Evolutionary conservation across 768 basidiomycete species (phyloP).

Genomic region (Boletus patriciae): DNA sequence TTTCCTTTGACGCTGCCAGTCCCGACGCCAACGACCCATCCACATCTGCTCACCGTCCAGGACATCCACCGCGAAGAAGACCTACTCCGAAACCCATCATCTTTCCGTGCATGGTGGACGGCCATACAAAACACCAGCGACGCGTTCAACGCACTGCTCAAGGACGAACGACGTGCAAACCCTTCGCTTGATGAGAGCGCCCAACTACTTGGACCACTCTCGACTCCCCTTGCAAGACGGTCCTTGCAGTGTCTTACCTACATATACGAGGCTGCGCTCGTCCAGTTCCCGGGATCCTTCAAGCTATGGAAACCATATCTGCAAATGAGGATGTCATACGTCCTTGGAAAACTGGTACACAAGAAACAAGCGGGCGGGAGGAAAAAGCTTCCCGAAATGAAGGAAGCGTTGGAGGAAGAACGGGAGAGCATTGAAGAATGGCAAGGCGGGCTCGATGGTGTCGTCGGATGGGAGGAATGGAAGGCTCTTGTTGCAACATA

Average conservation of each 20-base stretch:
- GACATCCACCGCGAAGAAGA: constrained; percentile 94
- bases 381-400: constrained; percentile 92
- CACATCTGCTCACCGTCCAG: constrained; percentile 67
- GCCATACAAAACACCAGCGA: constrained; percentile 79
- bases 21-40: constrained; percentile 77
- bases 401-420: constrained; percentile 85
- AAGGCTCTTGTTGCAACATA: constrained; percentile 81
- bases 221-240: constrained; percentile 67
- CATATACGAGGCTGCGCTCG: constrained; percentile 91
- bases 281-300: constrained; percentile 85
- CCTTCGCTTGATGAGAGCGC: constrained; percentile 51
- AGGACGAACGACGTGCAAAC: constrained; percentile 48
- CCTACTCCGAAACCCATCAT: constrained; percentile 84
- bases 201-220: constrained; percentile 74
- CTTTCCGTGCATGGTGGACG: constrained; percentile 91
- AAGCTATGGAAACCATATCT: constrained; percentile 97
- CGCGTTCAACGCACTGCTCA: constrained; percentile 54
- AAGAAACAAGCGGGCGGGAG: constrained; percentile 82
- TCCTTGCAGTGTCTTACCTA: constrained; percentile 84
- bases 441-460: constrained; percentile 81
- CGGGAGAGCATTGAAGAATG: constrained; percentile 78
- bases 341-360: constrained; percentile 70
- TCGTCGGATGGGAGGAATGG: constrained; percentile 98
- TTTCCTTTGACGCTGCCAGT: constrained; percentile 88
- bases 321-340: constrained; percentile 76